Evolutionary conservation across 176 grass and related monocot genomes (phyloP).

Genomic region (Rhipidocladum racemiflorum): DNA sequence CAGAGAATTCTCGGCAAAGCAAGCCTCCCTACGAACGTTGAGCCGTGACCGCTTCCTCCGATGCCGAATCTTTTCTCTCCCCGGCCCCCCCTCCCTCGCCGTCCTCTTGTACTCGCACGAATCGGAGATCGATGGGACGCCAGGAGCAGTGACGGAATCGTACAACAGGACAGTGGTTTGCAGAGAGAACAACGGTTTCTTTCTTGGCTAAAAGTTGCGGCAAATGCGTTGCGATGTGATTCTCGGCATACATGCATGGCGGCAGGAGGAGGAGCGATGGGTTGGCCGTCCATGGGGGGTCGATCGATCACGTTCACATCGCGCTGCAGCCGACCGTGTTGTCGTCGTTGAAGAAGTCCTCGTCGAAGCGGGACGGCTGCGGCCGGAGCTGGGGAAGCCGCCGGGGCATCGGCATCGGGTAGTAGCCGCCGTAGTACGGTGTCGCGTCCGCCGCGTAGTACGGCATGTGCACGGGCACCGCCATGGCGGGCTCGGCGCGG

Average conservation of each 20-base stretch:
- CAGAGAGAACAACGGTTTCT: not conserved
- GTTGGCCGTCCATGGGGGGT: not conserved
- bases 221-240: constrained; percentile 6
- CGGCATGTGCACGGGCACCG: constrained; percentile 41
- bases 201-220: not conserved
- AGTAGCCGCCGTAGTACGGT: constrained; percentile 44
- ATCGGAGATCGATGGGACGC: not conserved
- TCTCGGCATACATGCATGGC: not conserved
- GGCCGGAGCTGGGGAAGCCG: constrained; percentile 42
- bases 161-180: too few relatives aligned
- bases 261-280: too few relatives aligned
- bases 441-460: constrained; percentile 43
- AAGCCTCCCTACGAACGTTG: not conserved
- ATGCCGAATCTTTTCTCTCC: not conserved
- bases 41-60: not conserved
- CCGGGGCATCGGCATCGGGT: constrained; percentile 19
- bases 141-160: not conserved
- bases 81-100: not conserved
- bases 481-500: constrained; percentile 46
- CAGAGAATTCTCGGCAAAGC: not conserved
- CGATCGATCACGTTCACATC: constrained; percentile 45
- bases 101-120: not conserved
- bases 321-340: constrained; percentile 62
- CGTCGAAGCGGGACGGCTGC: constrained; percentile 61
- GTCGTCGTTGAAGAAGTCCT: constrained; percentile 75